Base-by-base conservation (phyloP, 495 filamentous ascomycete genomes). In the Penicillium canariense region DNA sequence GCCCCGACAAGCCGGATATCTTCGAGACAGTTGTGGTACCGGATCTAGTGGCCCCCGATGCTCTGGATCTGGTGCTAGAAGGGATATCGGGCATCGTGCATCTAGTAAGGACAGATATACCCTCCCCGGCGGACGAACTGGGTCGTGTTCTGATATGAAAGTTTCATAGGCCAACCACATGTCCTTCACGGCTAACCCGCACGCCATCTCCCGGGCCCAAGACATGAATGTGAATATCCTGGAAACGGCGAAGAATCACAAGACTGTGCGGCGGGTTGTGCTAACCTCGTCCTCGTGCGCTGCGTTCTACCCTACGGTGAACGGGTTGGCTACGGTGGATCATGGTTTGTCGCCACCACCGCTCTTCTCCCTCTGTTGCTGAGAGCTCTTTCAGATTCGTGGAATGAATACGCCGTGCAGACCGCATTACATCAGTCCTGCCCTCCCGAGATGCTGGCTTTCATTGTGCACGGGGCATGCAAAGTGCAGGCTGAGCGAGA, bases 401-500 rank as follows among this genome's bases (percentile, higher is more conserved):
- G 75, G 74, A 83, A 86, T 58, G 70, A 79, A 0, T 66, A 59
- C 5, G 65, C 65, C 2, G 55, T 81, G 35, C 53, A 74, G 32
- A 50, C 50, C 5, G 81, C 76, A 0, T 83, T 72, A 71, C 46
- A 62, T 38, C 31, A 48, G 12, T 25, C 43, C 14, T 47, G 50
- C 5, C 55, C 59, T 0, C 17, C n/a, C 0, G 22, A 34, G 5
- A 20, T 18, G 2, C 68, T 61, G 20, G 63, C 71, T 4, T 59
- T 75, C n/a, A 67, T 62, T 0, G 74, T 82, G 2, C 84, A 88
- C 54, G 60, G 62, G 0, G 81, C 81, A 0, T 78, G 76, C 54
- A 86, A 88, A 58, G 76, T 73, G 1, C 70, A 75, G 28, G 77
- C 72, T 0, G 84, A 87, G 63, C 72, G 66, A 30, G 67, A 70